A percentile compares a stretch with the other conserved stretches of the same genome.
These are phyloP conservation scores for Jatropha multifida DNA, from an alignment of 441 rosid species.

Conservation along the genomic window DNA sequence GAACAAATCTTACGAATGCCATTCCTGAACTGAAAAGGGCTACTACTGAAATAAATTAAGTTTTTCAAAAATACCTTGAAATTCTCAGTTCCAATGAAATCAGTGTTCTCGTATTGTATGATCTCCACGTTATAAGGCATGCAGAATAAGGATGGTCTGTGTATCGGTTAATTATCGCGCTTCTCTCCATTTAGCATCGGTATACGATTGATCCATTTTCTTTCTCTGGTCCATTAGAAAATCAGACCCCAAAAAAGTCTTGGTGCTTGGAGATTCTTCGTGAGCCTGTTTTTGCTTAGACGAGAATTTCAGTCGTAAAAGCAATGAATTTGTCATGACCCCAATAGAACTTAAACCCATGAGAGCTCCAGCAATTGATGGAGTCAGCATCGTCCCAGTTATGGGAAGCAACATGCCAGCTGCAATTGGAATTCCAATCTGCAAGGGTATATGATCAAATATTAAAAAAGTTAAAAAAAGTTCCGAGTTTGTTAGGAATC, in stretches of 20 bases:
- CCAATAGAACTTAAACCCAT: constrained; percentile 97
- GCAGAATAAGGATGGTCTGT: neutral
- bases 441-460: neutral
- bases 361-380: constrained; percentile 94
- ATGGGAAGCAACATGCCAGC: constrained; percentile 85
- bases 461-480: neutral
- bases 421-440: constrained; percentile 94
- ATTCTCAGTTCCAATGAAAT: neutral
- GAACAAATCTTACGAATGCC: too few species aligned
- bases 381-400: constrained; percentile 87
- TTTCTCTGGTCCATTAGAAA: constrained; percentile 27
- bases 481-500: neutral
- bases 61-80: too few species aligned
- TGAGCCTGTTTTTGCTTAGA: constrained; percentile 37
- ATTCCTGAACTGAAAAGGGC: too few species aligned
- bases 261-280: constrained; percentile 15
- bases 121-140: too few species aligned
- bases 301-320: constrained; percentile 65
- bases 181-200: constrained; percentile 31
- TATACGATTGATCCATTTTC: constrained; percentile 29
- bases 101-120: neutral
- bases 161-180: constrained; percentile 12
- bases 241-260: constrained; percentile 20
- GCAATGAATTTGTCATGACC: constrained; percentile 88
- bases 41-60: too few species aligned